These are phyloP conservation scores for Colletotrichum incanum DNA, from an alignment of 2,329 filamentous ascomycete genomes.

Conservation along the genomic window DNA sequence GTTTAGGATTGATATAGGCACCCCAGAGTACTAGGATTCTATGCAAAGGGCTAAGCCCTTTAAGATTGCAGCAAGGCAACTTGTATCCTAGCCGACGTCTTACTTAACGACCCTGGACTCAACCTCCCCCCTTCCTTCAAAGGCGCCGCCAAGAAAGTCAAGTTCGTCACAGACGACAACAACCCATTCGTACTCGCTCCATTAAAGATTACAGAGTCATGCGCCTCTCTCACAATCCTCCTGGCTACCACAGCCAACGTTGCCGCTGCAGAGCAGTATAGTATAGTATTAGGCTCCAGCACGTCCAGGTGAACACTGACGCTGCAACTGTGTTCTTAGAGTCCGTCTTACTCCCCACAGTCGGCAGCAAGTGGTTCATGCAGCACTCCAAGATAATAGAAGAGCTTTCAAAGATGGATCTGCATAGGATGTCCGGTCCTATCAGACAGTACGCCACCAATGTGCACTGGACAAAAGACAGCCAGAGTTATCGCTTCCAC, in stretches of 20 bases:
- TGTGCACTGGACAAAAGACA: constrained; percentile 54
- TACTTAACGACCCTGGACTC: constrained; percentile 15
- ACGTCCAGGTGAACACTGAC: constrained; percentile 41
- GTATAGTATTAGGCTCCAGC: constrained; percentile 28
- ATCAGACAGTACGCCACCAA: constrained; percentile 53
- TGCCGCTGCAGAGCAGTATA: constrained; percentile 31
- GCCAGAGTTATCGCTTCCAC: constrained; percentile 55
- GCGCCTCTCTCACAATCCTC: constrained; percentile 54
- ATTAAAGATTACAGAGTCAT: constrained; percentile 62
- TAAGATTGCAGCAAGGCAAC: constrained; percentile 10
- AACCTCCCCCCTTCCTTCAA: neutral
- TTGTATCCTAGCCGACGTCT: constrained; percentile 20
- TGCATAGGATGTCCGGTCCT: constrained; percentile 43
- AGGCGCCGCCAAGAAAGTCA: constrained; percentile 21
- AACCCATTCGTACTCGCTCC: constrained; percentile 48
- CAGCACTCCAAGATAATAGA: constrained; percentile 47
- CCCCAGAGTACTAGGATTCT: no score
- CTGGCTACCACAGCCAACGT: constrained; percentile 44
- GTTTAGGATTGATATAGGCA: no score
- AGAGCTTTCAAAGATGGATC: constrained; percentile 41
- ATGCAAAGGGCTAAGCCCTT: no score
- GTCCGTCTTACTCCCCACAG: constrained; percentile 43
- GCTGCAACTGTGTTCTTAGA: constrained; percentile 43
- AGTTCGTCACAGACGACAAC: constrained; percentile 16
- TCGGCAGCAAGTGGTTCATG: constrained; percentile 42